Evolutionary conservation across 345 rosid species (phyloP), one percentile per base, ranked within the genome.

Genomic region (Passiflora organensis): DNA sequence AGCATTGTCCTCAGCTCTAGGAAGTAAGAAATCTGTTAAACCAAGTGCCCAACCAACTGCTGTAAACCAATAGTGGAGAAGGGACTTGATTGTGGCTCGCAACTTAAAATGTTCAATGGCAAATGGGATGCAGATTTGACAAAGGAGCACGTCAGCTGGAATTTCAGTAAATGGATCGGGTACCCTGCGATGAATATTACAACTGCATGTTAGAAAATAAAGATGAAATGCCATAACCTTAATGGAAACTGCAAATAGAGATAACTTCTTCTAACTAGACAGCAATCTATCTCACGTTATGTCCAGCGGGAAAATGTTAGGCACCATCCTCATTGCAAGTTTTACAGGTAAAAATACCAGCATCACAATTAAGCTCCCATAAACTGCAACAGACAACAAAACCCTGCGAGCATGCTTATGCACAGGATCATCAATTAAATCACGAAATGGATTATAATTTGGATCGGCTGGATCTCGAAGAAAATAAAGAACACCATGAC

Each of bases 401-500:
- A 89, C 93, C 62, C 95, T 85, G 55, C 96, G 89, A 55, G 93
- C 97, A 82, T 89, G 91, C 73, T 94, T 94, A 82, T 85, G 96
- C 49, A 85, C 95, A 48, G 96, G 90, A 79, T 94, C 99, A 73
- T 94, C 99, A 58, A 94, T 94, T 65, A 94, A 74, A 85, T 94
- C 96, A 23, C 99, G 95, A 69, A 89, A 93, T 16, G 99, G 97
- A 56, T 94, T 94, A 72, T 94, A 94, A 73, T 94, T 89, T 36
- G 99, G 97, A 82, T 94, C 99, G 44, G 97, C 96, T n/a, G 97
- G 97, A 73, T 89, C 96, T 59, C 97, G 82, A 51, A 94, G 89
- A 59, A 94, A 94, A 71, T 87, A 89, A 48, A 94, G 65, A 60
- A 89, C 99, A 62, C 95, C 97, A 62, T 74, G 82, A 14, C 93